These are phyloP conservation scores for Blakeslea trispora DNA, from an alignment of 371 early-diverging fungal genomes.

Conservation along the genomic window DNA sequence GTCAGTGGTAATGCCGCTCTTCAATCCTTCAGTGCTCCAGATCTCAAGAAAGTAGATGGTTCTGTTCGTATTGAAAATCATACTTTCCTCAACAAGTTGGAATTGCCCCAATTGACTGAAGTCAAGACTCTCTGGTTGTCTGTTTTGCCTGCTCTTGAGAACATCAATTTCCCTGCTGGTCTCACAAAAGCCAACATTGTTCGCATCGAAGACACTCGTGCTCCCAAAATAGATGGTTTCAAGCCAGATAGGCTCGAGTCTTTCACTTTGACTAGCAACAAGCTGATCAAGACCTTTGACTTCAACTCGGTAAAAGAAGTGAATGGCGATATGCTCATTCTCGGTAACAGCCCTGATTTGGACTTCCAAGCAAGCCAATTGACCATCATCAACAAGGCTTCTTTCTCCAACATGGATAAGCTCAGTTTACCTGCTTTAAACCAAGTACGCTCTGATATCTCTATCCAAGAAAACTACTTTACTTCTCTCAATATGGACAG, in stretches of 20 bases:
- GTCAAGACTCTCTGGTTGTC: conserved; percentile 39
- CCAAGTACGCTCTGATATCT: conserved; percentile 39
- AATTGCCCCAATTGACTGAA: conserved; percentile 45
- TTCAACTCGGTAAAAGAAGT: conserved; percentile 42
- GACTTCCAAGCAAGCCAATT: conserved; percentile 39
- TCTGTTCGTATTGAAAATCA: conserved; percentile 49
- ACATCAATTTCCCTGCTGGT: conserved; percentile 46
- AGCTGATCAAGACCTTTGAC: conserved; percentile 49
- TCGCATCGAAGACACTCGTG: conserved; percentile 49
- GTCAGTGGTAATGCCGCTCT: conserved; percentile 42
- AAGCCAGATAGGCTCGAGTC: conserved; percentile 33
- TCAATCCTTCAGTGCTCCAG: conserved; percentile 40
- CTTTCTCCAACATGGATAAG: conserved; percentile 45
- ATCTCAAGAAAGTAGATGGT: conserved; percentile 48
- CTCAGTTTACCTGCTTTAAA: conserved; percentile 41
- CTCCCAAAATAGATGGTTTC: conserved; percentile 47
- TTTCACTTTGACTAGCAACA: conserved; percentile 52
- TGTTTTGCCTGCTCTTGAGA: conserved; percentile 48
- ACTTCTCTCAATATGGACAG: conserved; percentile 33
- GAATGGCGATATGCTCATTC: conserved; percentile 39
- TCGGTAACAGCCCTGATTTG: conserved; percentile 43
- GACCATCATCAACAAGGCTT: conserved; percentile 31
- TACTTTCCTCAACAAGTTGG: conserved; percentile 38
- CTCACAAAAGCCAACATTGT: conserved; percentile 40
- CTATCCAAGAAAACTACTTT: conserved; percentile 59